Base-by-base conservation (phyloP, 2,329 filamentous ascomycete genomes). In the Neofusicoccum sp. region DNA sequence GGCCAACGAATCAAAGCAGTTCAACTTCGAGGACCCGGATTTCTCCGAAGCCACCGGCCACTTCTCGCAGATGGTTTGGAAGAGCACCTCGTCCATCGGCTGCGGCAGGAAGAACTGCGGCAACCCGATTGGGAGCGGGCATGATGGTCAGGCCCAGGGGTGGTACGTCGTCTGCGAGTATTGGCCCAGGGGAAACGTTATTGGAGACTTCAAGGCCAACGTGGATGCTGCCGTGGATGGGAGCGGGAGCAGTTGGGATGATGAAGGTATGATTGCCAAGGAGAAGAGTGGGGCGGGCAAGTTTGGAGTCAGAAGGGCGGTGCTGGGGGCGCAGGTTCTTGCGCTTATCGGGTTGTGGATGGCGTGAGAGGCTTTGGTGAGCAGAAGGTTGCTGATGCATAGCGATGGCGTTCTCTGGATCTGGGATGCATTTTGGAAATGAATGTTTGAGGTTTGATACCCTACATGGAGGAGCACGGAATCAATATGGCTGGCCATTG, bases 1-100 rank as follows among this genome's bases (percentile, higher is more conserved):
- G 89, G 89, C 84, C 16, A 65, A 80, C 64, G 86, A 90, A 73
- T 71, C 83, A 9, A 67, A 71, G 0, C 62, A 77, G 5, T 92
- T 90, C 69, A 73, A 88, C 65, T 92, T 84, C 70, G 64, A 69
- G 2, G 69, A 80, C 1, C 80, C 81, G 0, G 81, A 80, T 0
- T 91, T 89, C 53, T 30, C 6, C 14, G 44, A 67, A 24, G 31
- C 54, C 33, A 69, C 67, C 1, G 69, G 69, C 28, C 69, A 71
- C 51, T 71, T 71, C 62, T 69, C 69, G 1, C 69, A 70, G 51
- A 62, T 71, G 12, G 69, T 70, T 16, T 71, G 69, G 69, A 67
- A 66, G 49, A 44, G 62, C 11, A 69, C 66, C 1, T 63, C 65
- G 5, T 51, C 60, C 6, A 62, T 70, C 3, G 69, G 69, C 31